Evolutionary conservation across 345 rosid species (phyloP).

Genomic region (Euphorbia tirucalli): DNA sequence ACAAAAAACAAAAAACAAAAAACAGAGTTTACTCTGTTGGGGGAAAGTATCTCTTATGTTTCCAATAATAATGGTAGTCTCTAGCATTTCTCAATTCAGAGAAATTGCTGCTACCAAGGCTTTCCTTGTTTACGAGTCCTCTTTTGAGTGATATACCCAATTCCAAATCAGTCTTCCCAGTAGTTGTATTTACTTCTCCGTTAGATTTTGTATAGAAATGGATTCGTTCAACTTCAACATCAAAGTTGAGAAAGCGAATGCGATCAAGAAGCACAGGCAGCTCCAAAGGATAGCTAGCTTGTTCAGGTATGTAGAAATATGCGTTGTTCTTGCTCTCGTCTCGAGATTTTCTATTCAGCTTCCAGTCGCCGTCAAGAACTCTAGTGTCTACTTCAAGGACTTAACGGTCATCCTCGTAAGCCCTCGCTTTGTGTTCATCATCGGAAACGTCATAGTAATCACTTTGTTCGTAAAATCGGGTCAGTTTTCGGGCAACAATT

Average conservation of each 20-base stretch:
- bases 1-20: background rate
- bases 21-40: constrained; percentile 28
- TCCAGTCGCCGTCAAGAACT: constrained; percentile 53
- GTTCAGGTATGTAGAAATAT: constrained; percentile 58
- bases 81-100: constrained; percentile 28
- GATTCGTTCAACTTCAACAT: constrained; percentile 52
- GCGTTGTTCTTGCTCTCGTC: constrained; percentile 48
- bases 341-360: constrained; percentile 55
- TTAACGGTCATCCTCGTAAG: constrained; percentile 46
- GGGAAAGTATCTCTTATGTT: constrained; percentile 4
- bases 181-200: background rate
- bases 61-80: constrained; percentile 21
- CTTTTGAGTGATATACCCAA: constrained; percentile 34
- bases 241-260: constrained; percentile 56
- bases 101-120: constrained; percentile 26
- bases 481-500: constrained; percentile 42
- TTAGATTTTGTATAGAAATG: constrained; percentile 38
- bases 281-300: constrained; percentile 45
- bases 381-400: constrained; percentile 55
- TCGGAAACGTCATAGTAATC: constrained; percentile 75
- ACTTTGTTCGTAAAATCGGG: constrained; percentile 70
- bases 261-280: constrained; percentile 41
- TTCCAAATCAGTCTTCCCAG: background rate
- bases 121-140: constrained; percentile 21
- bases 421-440: constrained; percentile 68